These are phyloP conservation scores for Yamadazyma sp. DNA, from an alignment of 805 yeast genomes.

Conservation along the genomic window DNA sequence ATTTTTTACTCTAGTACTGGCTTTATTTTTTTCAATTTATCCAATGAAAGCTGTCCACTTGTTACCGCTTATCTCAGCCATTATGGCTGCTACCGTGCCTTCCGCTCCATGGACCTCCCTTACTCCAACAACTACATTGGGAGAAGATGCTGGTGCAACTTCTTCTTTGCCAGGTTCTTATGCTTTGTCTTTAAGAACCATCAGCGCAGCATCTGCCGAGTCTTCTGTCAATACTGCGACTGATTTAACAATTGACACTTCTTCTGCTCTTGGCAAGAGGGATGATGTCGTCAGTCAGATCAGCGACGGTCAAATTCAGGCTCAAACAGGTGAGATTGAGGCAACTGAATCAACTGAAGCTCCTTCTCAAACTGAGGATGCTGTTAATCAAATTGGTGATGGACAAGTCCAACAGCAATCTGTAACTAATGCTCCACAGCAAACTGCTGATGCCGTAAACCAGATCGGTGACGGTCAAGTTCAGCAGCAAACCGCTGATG, in stretches of 20 bases:
- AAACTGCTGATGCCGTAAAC: constrained; percentile 28
- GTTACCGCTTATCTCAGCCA: constrained; percentile 10
- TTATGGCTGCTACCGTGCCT: constrained; percentile 26
- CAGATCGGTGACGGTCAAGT: constrained; percentile 50
- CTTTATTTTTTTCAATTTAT: neutral
- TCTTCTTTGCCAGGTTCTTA: constrained; percentile 29
- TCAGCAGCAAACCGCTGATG: constrained; percentile 34
- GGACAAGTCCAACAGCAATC: constrained; percentile 30
- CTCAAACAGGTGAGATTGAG: constrained; percentile 26
- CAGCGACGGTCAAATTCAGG: constrained; percentile 49
- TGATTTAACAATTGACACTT: constrained; percentile 5
- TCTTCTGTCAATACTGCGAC: constrained; percentile 9
- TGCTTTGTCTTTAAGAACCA: constrained; percentile 31
- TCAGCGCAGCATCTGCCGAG: constrained; percentile 18
- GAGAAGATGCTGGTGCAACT: constrained; percentile 22
- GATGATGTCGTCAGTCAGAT: constrained; percentile 35
- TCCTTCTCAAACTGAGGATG: constrained; percentile 28
- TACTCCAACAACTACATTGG: constrained; percentile 29
- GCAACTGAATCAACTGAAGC: constrained; percentile 22
- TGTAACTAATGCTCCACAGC: constrained; percentile 16
- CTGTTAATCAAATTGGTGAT: constrained; percentile 32
- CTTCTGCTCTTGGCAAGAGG: constrained; percentile 9
- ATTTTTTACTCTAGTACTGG: too few relatives aligned
- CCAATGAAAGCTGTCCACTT: constrained; percentile 12
- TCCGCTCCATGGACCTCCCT: constrained; percentile 28